Evolutionary conservation across 192 early-diverging fungal species (phyloP), one percentile per base, ranked within the genome.

Genomic region (Backusella tuberculispora): DNA sequence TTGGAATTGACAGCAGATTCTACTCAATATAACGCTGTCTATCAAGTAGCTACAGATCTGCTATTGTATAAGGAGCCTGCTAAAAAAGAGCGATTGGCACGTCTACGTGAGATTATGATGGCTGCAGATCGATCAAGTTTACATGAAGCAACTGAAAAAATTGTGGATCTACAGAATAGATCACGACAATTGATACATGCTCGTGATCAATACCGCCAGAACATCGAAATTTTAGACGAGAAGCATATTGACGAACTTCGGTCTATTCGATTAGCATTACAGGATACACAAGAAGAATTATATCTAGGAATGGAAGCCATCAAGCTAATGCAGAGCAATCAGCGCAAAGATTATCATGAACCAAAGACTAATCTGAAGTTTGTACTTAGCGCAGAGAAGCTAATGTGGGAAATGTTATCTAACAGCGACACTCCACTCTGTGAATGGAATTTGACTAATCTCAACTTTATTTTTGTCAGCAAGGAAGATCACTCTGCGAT

Each of bases 1-100:
- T 84, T 97, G 43, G 77, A 83, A 19, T 83, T 95, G 21, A 90
- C 88, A 7, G 92, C 90, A 21, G 94, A 91, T 38, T 90, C 96
- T 8, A 80, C 80, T 63, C 94, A 95, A 84, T 96, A 92, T 80
- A 84, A 86, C 41, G 82, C 89, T 1, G 81, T 95, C 4, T 86
- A 89, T 68, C 88, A 96, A 75, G 88, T 93, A 15, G 90, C 94
- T 24, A 87, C 84, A 0, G 93, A 95, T 63, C 84, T 97, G 24
- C 81, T 97, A 10, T 87, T 95, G 17, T 97, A 95, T 72, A 90
- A 88, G 24, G 96, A 96, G 73, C 94, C 96, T 6, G 87, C 87
- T 0, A 88, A 89, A 65, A 92, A 91, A 29, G 90, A 91, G 44
- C 86, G 93, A 15, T 81, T 85, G 60, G 91, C 92, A 56, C 83